Conservation (phyloP, 352 stramenopile species). For the Phytophthora crassamura region DNA sequence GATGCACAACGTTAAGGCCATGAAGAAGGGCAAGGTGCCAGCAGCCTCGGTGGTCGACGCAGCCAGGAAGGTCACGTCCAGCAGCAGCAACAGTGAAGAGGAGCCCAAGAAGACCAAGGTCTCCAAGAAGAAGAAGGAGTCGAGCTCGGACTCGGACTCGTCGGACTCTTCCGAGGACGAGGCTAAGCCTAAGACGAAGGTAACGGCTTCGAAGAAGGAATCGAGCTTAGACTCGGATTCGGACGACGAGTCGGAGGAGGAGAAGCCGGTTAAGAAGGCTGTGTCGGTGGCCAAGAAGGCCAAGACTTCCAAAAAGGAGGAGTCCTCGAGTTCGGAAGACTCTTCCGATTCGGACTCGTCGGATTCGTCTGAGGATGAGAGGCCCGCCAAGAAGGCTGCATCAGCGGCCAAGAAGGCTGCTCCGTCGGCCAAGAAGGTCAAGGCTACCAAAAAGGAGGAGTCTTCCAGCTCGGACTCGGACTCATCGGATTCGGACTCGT, state of each 20-base stretch:
- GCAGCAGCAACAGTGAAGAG: constrained; percentile 32
- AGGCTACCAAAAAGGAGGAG: constrained; percentile 9
- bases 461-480: constrained; percentile 33
- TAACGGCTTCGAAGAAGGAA: constrained; percentile 31
- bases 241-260: constrained; percentile 25
- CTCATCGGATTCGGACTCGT: constrained; percentile 42
- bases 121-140: no score
- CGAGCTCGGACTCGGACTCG: no score
- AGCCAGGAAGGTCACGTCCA: constrained; percentile 33
- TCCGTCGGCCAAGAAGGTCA: constrained; percentile 5
- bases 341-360: constrained; percentile 58
- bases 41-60: constrained; percentile 61
- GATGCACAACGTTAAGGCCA: constrained; percentile 47
- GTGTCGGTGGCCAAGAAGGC: constrained; percentile 21
- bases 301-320: constrained; percentile 24
- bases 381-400: no score
- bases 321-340: constrained; percentile 48
- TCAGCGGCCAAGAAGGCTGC: constrained; percentile 39
- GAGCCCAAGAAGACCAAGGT: constrained; percentile 35
- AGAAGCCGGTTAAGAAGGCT: constrained; percentile 33
- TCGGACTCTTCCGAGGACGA: neutral
- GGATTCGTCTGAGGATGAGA: constrained; percentile 56
- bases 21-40: constrained; percentile 64
- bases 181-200: constrained; percentile 25
- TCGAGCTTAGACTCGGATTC: constrained; percentile 46